phyloP scores from a whole-genome alignment of 306 rosid species.

The Quercus wislizeni region DNA sequence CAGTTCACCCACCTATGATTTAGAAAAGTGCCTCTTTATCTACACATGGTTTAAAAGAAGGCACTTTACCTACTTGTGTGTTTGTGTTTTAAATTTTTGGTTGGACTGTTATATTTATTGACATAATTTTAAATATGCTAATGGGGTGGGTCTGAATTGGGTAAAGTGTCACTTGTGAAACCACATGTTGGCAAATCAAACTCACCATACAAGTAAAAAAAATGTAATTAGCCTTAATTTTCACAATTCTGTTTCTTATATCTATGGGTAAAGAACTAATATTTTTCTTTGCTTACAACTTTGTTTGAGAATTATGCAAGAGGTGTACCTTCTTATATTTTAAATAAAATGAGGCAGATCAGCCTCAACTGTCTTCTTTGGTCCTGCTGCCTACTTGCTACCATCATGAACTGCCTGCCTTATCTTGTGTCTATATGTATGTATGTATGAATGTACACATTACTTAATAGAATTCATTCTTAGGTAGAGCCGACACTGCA shows the following conservation, averaged over 20 bases:
- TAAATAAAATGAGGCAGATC: background rate
- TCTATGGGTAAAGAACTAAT: background rate
- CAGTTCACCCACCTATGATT: too few species aligned
- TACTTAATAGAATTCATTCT: background rate
- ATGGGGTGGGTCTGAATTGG: too few species aligned
- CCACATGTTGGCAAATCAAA: too few species aligned
- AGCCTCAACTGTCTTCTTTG: background rate
- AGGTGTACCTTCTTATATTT: slow-evolving; percentile 3
- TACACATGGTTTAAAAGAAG: too few species aligned
- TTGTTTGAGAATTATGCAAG: background rate
- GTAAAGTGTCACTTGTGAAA: too few species aligned
- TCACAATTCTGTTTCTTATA: slow-evolving; percentile 13
- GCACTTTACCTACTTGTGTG: too few species aligned
- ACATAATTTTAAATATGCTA: too few species aligned
- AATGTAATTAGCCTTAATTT: too few species aligned
- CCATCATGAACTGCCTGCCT: background rate
- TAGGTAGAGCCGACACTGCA: background rate
- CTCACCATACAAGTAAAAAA: too few species aligned
- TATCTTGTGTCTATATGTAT: background rate
- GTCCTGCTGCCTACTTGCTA: background rate
- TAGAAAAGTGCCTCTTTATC: too few species aligned
- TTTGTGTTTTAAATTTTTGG: too few species aligned
- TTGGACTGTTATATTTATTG: too few species aligned
- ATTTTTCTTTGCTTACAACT: slow-evolving; percentile 13
- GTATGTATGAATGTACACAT: background rate